Percentiles rank a stretch among this genome's conserved stretches.
Conservation (phyloP, 345 rosid genomes). For the Euphorbia pulcherrima region DNA sequence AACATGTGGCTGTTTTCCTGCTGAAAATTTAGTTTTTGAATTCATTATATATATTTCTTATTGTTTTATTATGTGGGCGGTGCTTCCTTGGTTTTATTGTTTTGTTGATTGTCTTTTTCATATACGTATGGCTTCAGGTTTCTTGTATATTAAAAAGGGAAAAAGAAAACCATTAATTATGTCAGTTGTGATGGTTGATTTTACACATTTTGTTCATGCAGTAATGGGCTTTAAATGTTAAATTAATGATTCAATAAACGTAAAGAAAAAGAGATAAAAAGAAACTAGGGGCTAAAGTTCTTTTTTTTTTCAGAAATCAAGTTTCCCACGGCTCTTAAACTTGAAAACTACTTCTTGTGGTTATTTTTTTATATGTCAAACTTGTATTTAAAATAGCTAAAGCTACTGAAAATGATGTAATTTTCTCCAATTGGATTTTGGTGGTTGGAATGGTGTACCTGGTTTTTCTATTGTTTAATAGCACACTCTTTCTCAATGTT, state of each 20-base stretch:
- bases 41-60: neutral
- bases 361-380: neutral
- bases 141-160: neutral
- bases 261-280: neutral
- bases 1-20: neutral
- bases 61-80: neutral
- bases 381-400: neutral
- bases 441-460: conserved; percentile 2
- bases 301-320: neutral
- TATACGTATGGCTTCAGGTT: neutral
- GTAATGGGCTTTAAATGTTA: neutral
- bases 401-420: conserved; percentile 1
- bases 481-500: neutral
- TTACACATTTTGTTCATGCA: neutral
- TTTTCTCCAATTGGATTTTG: neutral
- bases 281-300: neutral
- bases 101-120: neutral
- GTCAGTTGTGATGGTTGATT: neutral
- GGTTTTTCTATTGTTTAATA: neutral
- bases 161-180: neutral
- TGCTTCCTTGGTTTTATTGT: neutral
- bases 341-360: neutral
- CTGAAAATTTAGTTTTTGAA: neutral
- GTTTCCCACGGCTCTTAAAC: neutral
- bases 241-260: neutral